Evolutionary conservation across 1,139 yeast genomes (phyloP), one percentile per base, ranked within the genome.

Genomic region (Scheffersomyces parashehatae): DNA sequence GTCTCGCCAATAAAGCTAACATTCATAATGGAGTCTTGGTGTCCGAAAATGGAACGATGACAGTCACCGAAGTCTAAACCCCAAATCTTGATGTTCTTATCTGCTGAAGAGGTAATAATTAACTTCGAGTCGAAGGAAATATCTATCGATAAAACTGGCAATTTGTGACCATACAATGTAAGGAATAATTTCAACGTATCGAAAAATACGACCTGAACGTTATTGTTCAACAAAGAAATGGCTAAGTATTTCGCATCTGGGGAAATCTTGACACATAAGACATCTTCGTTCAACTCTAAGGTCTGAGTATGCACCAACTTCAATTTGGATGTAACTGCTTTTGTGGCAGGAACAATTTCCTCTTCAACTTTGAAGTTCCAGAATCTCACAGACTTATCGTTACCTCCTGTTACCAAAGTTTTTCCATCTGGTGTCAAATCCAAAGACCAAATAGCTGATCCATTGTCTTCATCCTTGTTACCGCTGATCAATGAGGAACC

Each of bases 51-150:
- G 3, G 98, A 91, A 63, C 85, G 86, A 66, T 93, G 99, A 72
- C 99, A 93, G 66, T 93, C 99, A 65, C 99, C 99, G 64, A 93
- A 93, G 64, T 93, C 99, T 48, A 95, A 72, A 39, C 99, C 99
- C 99, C 99, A 93, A 46, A 93, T 86, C 65, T 95, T 90, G 60
- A 93, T 88, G 65, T 93, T 93, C 65, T 93, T 93, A 67, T 93
- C 99, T 0, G 99, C 99, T 1, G 97, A 89, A 5, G 97, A 88
- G 0, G 98, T 88, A 43, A 91, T 83, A 43, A 93, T 77, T 54
- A 93, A 66, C 62, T 93, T 93, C 34, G 93, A 84, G 62, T 93
- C 99, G 53, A 68, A 74, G 1, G 98, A 87, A 35, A 93, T 90
- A 62, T 93, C 99, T 55, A 95, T 82, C 3, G 96, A 83, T 44